These are phyloP conservation scores for Crithidia thermophila DNA, from an alignment of 208 protist genomes.

Conservation along the genomic window DNA sequence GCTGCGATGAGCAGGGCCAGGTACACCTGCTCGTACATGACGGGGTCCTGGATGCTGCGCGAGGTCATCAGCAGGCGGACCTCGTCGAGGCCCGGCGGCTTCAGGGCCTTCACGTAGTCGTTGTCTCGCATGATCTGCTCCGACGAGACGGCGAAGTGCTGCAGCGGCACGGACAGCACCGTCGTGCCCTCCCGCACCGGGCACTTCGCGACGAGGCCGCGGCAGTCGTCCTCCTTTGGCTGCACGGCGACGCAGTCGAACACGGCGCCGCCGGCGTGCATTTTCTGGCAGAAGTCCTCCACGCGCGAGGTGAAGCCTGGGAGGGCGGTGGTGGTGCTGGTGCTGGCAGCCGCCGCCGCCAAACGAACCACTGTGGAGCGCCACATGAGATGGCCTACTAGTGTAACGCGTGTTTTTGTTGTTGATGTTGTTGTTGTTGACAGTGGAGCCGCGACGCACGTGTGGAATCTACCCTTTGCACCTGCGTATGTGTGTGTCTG, in stretches of 20 bases:
- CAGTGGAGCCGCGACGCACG: no score
- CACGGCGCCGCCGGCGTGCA: slow-evolving; percentile 26
- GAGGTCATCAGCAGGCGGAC: slow-evolving; percentile 54
- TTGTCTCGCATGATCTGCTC: slow-evolving; percentile 44
- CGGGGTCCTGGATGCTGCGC: slow-evolving; percentile 65
- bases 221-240: slow-evolving; percentile 39
- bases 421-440: no score
- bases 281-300: slow-evolving; percentile 24
- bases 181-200: slow-evolving; percentile 60
- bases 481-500: slow-evolving; percentile 2
- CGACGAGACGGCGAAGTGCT: slow-evolving; percentile 38
- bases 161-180: slow-evolving; percentile 64
- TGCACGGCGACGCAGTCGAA: slow-evolving; percentile 55
- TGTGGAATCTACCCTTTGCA: not conserved
- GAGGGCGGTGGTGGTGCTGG: slow-evolving; percentile 6
- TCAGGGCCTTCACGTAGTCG: slow-evolving; percentile 24
- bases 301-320: slow-evolving; percentile 27
- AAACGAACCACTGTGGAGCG: slow-evolving; percentile 12
- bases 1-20: slow-evolving; percentile 70
- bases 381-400: no score
- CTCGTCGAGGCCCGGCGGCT: slow-evolving; percentile 55
- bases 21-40: slow-evolving; percentile 74
- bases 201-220: slow-evolving; percentile 54
- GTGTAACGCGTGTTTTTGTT: no score
- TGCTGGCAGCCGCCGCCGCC: slow-evolving; percentile 8